phyloP scores from a whole-genome alignment of 257 asterid genomes.

The Solanum medicagineum region DNA sequence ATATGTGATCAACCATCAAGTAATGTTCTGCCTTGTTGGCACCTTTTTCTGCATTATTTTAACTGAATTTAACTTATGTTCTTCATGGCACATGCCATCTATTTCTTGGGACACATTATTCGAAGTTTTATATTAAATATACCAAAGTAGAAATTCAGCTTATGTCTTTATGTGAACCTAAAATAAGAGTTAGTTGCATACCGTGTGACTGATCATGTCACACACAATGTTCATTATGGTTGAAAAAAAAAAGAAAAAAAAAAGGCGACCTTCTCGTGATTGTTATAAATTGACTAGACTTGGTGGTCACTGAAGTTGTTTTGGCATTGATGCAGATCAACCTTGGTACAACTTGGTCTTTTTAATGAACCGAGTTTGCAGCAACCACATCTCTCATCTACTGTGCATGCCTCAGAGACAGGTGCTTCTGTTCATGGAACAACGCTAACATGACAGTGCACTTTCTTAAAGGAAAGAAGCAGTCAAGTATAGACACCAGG shows the following conservation, averaged over 20 bases:
- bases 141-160: not conserved
- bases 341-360: conserved; percentile 49
- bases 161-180: not conserved
- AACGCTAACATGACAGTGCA: conserved; percentile 18
- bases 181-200: not conserved
- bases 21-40: not conserved
- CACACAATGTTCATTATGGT: not conserved
- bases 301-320: not conserved
- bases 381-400: conserved; percentile 25
- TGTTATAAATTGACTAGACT: not conserved
- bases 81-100: not conserved
- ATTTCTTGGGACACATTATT: not conserved
- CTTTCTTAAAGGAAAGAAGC: not conserved
- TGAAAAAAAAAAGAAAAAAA: not conserved
- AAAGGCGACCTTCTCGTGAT: not conserved
- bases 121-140: not conserved
- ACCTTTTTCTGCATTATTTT: not conserved
- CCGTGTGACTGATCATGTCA: not conserved
- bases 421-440: conserved; percentile 27
- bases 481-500: not conserved
- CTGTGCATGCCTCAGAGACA: conserved; percentile 26
- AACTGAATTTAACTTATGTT: not conserved
- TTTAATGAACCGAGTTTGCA: conserved; percentile 29
- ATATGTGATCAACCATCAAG: not conserved
- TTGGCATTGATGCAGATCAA: conserved; percentile 36